Base-by-base conservation (phyloP, 345 rosid genomes). In the Lepidium sativum region DNA sequence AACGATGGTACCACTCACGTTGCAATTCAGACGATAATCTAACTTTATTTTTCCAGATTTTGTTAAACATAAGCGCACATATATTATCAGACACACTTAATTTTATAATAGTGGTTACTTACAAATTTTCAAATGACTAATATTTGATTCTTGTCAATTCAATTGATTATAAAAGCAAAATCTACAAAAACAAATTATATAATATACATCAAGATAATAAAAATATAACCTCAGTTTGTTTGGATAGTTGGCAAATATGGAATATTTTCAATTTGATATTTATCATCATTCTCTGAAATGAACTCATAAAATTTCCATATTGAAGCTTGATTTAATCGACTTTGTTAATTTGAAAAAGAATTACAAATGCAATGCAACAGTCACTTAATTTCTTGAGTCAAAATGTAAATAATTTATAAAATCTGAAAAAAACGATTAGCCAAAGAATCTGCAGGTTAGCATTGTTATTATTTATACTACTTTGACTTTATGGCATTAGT, bases 401-500 rank as follows among this genome's bases (percentile, higher is more conserved):
- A n/a, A n/a, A n/a, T n/a, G n/a, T n/a, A n/a, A n/a, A n/a, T n/a
- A n/a, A n/a, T n/a, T n/a, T n/a, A n/a, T n/a, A n/a, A n/a, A n/a
- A n/a, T n/a, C n/a, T n/a, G n/a, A n/a, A n/a, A n/a, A n/a, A n/a
- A n/a, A n/a, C n/a, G n/a, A n/a, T n/a, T 39, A 21, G n/a, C 27
- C 11, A 60, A 51, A 52, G 29, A 68, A 15, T 52, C 37, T 27
- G 50, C 25, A 35, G 56, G 48, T 44, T 27, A 57, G 16, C 16
- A 14, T 54, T 35, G 6, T 1, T 23, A n/a, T 33, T 40, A 43
- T 33, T 15, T 56, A 49, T 4, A 16, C 33, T 34, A 48, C 29
- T 58, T 65, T 72, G 71, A 72, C 71, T 27, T 65, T 58, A 29
- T 23, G 20, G 15, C 41, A 66, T 57, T 72, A 66, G 72, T 59